A percentile compares a stretch with the other conserved stretches of the same genome.
phyloP scores from a whole-genome alignment of 192 early-diverging fungal genomes.

The Backusella westeae region DNA sequence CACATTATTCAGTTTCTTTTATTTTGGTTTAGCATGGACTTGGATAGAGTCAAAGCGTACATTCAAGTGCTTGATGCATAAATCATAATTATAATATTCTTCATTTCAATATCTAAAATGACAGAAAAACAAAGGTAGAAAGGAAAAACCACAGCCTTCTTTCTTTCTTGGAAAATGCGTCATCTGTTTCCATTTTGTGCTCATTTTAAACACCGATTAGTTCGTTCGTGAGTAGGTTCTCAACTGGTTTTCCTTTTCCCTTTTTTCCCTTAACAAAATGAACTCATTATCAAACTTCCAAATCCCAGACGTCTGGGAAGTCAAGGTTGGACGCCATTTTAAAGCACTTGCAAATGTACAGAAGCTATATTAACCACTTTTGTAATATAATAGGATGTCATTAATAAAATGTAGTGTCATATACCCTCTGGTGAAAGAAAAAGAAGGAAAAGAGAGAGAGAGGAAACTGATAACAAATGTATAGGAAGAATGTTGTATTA shows the following conservation, averaged over 20 bases:
- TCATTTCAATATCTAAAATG: not conserved
- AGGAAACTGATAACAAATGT: not conserved
- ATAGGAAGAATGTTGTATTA: constrained; percentile 82
- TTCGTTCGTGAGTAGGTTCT: not conserved
- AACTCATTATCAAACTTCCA: constrained; percentile 21
- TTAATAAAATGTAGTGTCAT: constrained; percentile 38
- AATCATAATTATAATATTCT: too few species aligned
- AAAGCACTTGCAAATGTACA: not conserved
- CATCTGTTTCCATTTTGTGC: not conserved
- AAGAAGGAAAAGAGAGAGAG: not conserved
- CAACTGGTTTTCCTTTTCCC: not conserved
- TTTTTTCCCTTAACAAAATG: constrained; percentile 8
- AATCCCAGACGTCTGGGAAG: constrained; percentile 43
- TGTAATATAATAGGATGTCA: constrained; percentile 33
- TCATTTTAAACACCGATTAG: not conserved
- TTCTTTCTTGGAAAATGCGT: not conserved
- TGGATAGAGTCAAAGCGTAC: not conserved
- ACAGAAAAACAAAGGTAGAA: not conserved
- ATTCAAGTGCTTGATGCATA: not conserved
- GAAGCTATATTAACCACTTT: not conserved
- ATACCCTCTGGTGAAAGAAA: not conserved
- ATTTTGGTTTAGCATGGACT: not conserved
- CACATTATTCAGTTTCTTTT: not conserved
- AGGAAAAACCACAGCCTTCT: not conserved
- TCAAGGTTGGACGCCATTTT: constrained; percentile 22